Evolutionary conservation across 2,329 filamentous ascomycete genomes (phyloP), one percentile per base, ranked within the genome.

Genomic region (Monascus ruber): DNA sequence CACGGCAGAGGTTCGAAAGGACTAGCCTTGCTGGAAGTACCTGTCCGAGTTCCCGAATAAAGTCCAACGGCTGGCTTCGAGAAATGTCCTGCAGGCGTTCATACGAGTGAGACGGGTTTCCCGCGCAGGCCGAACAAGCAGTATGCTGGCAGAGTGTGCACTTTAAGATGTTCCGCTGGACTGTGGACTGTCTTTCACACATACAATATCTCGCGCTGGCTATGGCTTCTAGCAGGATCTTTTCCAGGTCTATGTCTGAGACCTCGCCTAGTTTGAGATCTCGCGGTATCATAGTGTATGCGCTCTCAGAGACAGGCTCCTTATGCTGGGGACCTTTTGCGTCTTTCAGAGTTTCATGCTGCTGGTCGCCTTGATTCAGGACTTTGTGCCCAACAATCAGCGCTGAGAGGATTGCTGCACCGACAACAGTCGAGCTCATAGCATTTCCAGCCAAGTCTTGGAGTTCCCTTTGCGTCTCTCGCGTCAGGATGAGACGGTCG

Each of bases 361-460:
- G 11, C n/a, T 24, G 24, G 7, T 44, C 31, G 0, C 49, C 55
- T 25, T 43, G 40, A n/a, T 52, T 39, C 5, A 64, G 46, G n/a
- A 56, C 47, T 35, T 48, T 48, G 35, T 53, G 50, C 40, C 46
- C 57, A 24, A 58, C 53, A 31, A 77, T 70, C 1, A 88, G 56
- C 0, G 76, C 71, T 1, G 76, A 65, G 2, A 85, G 50, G 1
- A 83, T 70, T 0, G 74, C 73, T 1, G 73, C 68, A 2, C 79
- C 81, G 6, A 87, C 76, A 1, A 86, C 80, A 0, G 83, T 82
- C 0, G 76, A 77, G 1, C 74, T 78, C 84, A 89, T 89, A 0
- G 84, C 84, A 54, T 91, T 89, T 0, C 84, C 84, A 2, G 81
- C 82, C 2, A 89, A 63, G 46, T 86, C 76, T 45, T 80, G 76